Base-by-base conservation (phyloP, 1,284 basidiomycete species). In the Mycena citricolor region DNA sequence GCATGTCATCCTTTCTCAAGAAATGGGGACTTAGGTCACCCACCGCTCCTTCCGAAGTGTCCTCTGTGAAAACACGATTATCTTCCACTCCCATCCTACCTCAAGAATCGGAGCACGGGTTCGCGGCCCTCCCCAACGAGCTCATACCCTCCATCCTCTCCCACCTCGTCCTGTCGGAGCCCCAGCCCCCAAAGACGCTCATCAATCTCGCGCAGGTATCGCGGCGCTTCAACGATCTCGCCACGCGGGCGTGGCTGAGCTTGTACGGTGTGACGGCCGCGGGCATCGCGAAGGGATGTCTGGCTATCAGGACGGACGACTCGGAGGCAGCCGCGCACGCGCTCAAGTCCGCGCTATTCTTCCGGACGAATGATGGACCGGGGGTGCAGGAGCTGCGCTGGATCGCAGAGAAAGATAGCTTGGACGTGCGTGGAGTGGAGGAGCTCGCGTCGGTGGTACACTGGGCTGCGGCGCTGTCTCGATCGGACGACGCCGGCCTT, bases 141-240 rank as follows among this genome's bases (percentile, higher is more conserved):
- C 39, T 47, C 24, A 38, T 47, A 16, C 39, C 45, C n/a, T 3
- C 30, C 0, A 23, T 47, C 20, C 45, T 47, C 20, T 21, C 23
- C 3, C 35, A 32, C 8, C 39, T 47, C 11, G 45, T 42, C 28
- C n/a, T 30, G n/a, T n/a, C n/a, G n/a, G n/a, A n/a, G n/a, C n/a
- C n/a, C 12, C 12, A 8, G 13, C 33, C 8, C 8, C 8, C 33
- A 11, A 14, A 8, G 19, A n/a, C n/a, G n/a, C n/a, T n/a, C n/a
- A n/a, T n/a, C n/a, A n/a, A 21, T 14, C 25, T 49, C 8, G 47
- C 47, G 2, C 36, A 25, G 17, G 47, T 49, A 2, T 44, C 42
- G 6, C n/a, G 24, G 14, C 47, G 42, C 14, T 49, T 49, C 42
- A 43, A 44, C 32, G 42, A 49, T 31, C 21, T 49, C 12, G 37